Evolutionary conservation across 805 yeast genomes (phyloP), one percentile per base, ranked within the genome.

Genomic region (Nadsonia fulvescens): DNA sequence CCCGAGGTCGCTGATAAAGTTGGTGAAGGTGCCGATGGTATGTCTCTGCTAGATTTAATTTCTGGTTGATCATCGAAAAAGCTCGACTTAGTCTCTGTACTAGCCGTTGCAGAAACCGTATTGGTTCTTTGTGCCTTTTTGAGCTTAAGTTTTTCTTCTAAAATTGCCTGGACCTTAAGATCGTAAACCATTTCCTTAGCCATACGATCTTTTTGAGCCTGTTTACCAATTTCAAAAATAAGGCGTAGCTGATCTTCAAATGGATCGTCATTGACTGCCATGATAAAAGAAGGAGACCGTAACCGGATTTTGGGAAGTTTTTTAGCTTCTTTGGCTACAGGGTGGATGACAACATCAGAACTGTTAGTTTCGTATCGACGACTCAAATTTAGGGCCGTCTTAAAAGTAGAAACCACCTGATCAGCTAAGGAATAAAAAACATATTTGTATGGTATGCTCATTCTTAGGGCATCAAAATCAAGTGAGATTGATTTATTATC

Each of bases 191-290:
- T 42, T 14, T 50, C 40, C 32, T 75, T 70, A 13, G 63, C 65
- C 8, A 65, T 25, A 33, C 93, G 56, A 27, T 57, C 53, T 35
- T 54, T 58, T 42, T 79, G 91, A 37, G 46, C 56, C 5, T 37
- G 32, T 24, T 32, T 23, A 1, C 92, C 92, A 7, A 74, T 56
- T 37, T 72, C 71, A 39, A 62, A 70, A 14, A 73, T 65, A 40
- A 66, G 54, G 12, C 66, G 62, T 24, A 83, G 50, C 38, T 78
- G 71, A 5, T 70, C 56, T 47, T 86, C 96, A 45, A 83, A 82
- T 5, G 92, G 86, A 47, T 86, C 95, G 46, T 78, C 92, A 30
- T 78, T 93, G 35, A 82, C 57, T 13, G 73, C 59, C 19, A 82
- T 51, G 4, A 73, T 55, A 34, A 78, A 56, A 20, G 64, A 54